Evolutionary conservation across 108 stramenopile species (phyloP).

Genomic region (Skeletonema marinoi): DNA sequence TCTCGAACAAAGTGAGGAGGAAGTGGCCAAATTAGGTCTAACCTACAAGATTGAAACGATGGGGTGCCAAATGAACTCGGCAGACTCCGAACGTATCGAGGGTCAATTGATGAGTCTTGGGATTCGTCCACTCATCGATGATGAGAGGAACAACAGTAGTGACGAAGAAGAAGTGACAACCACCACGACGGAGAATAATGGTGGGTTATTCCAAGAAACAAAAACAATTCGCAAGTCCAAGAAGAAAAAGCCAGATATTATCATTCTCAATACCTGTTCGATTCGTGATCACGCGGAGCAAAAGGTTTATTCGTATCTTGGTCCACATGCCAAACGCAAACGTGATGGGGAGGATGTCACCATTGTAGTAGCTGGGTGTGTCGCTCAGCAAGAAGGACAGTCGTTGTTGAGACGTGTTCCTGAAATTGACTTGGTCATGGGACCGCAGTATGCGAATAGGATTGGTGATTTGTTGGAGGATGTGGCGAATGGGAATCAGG

Average conservation of each 20-base stretch:
- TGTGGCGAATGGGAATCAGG: constrained; percentile 91
- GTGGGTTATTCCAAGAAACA: constrained; percentile 9
- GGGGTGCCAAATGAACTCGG: constrained; percentile 98
- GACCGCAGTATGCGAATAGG: constrained; percentile 96
- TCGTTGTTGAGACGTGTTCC: constrained; percentile 75
- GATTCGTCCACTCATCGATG: constrained; percentile 56
- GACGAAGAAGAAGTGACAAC: constrained; percentile 16
- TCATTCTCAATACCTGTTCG: constrained; percentile 94
- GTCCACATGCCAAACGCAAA: constrained; percentile 66
- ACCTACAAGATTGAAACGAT: constrained; percentile 88
- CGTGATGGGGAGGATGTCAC: constrained; percentile 73
- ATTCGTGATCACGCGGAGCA: constrained; percentile 98
- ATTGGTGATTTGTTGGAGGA: constrained; percentile 93
- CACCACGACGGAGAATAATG: background rate
- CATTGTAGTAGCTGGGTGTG: constrained; percentile 89
- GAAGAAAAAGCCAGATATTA: constrained; percentile 75
- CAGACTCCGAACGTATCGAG: constrained; percentile 96
- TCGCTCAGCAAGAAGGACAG: constrained; percentile 91
- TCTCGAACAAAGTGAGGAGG: constrained; percentile 17
- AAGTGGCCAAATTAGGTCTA: constrained; percentile 27
- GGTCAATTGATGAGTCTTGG: constrained; percentile 91
- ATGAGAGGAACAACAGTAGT: constrained; percentile 7
- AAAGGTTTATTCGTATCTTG: constrained; percentile 85
- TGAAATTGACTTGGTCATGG: constrained; percentile 90
- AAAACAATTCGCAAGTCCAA: constrained; percentile 15